A percentile compares a stretch with the other conserved stretches of the same genome.
Conservation (phyloP, 768 basidiomycete genomes). For the Rhodosporidiobolus sp. region DNA sequence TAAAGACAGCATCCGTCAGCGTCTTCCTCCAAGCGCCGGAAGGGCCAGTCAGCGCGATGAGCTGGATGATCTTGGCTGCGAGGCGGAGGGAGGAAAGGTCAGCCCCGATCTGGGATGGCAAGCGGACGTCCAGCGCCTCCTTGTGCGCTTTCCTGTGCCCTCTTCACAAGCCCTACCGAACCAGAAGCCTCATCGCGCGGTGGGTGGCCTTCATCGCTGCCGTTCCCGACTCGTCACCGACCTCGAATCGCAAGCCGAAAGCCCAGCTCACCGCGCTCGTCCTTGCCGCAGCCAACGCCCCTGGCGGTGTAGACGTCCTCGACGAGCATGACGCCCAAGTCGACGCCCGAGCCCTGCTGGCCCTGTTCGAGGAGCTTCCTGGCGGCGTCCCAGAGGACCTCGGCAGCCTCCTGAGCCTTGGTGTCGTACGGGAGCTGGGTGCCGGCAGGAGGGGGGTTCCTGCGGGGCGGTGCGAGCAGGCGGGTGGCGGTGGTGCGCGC, state of each 20-base stretch:
- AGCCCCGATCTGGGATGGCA: neutral
- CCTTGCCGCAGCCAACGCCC: constrained; percentile 54
- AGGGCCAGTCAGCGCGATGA: constrained; percentile 79
- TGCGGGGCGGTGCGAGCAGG: constrained; percentile 43
- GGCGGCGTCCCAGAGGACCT: constrained; percentile 86
- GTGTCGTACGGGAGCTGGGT: constrained; percentile 60
- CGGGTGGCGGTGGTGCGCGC: constrained; percentile 90
- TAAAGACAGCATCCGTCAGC: constrained; percentile 74
- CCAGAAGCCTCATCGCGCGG: neutral
- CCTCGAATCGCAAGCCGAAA: neutral
- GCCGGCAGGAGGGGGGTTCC: neutral
- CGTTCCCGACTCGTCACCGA: neutral
- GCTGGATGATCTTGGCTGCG: constrained; percentile 62
- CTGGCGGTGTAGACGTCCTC: constrained; percentile 75
- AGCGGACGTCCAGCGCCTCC: neutral
- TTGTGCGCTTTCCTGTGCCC: neutral
- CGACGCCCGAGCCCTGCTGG: constrained; percentile 84
- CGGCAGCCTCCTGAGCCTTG: constrained; percentile 80
- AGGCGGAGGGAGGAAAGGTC: neutral
- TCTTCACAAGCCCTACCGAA: too few relatives aligned
- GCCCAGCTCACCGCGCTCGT: constrained; percentile 32
- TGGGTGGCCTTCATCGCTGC: neutral
- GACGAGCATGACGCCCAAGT: constrained; percentile 73
- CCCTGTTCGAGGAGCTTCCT: constrained; percentile 82
- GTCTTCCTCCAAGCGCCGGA: constrained; percentile 86